These are phyloP conservation scores for Chlorella sorokiniana DNA, from an alignment of 139 green algal species.

Conservation along the genomic window DNA sequence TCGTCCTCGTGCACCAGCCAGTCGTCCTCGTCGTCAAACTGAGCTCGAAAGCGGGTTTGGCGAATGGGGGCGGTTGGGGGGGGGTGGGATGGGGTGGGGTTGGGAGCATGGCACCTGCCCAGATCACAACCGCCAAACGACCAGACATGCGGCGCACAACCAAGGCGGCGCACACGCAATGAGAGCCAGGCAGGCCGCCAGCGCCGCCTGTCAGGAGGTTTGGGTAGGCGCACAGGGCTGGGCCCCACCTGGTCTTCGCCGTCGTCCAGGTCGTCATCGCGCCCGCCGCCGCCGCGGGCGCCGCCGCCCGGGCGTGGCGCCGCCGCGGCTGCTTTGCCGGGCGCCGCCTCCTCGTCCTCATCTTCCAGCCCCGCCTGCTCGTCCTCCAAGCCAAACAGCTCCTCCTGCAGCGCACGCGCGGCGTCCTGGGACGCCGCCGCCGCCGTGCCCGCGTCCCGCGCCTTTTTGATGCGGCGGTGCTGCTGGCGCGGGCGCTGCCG, in stretches of 20 bases:
- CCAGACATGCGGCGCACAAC: too few species aligned
- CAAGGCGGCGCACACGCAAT: too few species aligned
- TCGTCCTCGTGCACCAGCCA: constrained; percentile 89
- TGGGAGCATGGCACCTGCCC: too few species aligned
- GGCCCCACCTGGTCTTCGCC: constrained; percentile 5
- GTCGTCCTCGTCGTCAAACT: constrained; percentile 72
- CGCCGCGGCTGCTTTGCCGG: neutral
- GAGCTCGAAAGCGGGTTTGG: neutral
- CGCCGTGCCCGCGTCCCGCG: constrained; percentile 43
- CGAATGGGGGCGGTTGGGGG: neutral
- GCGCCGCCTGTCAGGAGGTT: neutral
- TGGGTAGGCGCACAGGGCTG: neutral
- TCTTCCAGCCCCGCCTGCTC: constrained; percentile 82
- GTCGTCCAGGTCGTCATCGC: neutral
- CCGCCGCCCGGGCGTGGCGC: neutral
- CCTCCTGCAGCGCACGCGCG: constrained; percentile 42
- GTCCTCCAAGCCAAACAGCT: constrained; percentile 75
- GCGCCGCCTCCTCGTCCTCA: constrained; percentile 48
- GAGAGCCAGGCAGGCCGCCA: too few species aligned
- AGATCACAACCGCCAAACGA: too few species aligned
- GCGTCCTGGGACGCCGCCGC: constrained; percentile 6
- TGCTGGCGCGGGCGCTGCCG: constrained; percentile 45
- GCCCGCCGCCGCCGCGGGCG: neutral
- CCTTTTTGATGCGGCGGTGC: constrained; percentile 72
- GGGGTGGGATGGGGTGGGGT: neutral